Evolutionary conservation across 257 asterid genomes (phyloP).

Genomic region (Solanum corneliomulleri): DNA sequence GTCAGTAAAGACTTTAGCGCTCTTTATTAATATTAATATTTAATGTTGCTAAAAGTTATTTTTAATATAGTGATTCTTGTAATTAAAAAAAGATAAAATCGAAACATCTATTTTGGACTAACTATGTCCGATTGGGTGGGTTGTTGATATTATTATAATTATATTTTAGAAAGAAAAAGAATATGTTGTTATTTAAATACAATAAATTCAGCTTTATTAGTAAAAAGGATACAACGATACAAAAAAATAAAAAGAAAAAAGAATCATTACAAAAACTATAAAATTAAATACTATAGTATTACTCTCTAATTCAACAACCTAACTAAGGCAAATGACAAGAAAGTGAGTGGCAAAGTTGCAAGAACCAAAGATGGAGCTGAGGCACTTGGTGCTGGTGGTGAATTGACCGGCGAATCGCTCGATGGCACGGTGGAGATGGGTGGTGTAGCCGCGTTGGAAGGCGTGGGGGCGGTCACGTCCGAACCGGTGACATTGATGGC

Average conservation of each 20-base stretch:
- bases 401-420: neutral
- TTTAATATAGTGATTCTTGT: too few relatives aligned
- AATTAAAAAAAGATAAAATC: too few relatives aligned
- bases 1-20: too few relatives aligned
- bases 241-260: neutral
- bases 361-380: conserved; percentile 35
- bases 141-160: too few relatives aligned
- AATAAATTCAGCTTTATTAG: too few relatives aligned
- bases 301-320: conserved; percentile 15
- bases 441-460: conserved; percentile 12
- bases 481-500: conserved; percentile 52
- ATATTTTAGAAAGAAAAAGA: too few relatives aligned
- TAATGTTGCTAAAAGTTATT: too few relatives aligned
- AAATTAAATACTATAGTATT: neutral
- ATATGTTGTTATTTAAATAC: too few relatives aligned
- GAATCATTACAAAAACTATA: neutral
- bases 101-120: too few relatives aligned
- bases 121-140: too few relatives aligned
- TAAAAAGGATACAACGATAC: too few relatives aligned
- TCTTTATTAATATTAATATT: too few relatives aligned
- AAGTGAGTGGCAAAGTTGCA: conserved; percentile 39
- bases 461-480: conserved; percentile 10
- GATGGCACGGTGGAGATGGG: conserved; percentile 5
- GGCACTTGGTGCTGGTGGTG: conserved; percentile 19
- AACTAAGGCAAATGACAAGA: conserved; percentile 52